phyloP scores from a whole-genome alignment of 108 stramenopile genomes.

The Skeletonema potamos region DNA sequence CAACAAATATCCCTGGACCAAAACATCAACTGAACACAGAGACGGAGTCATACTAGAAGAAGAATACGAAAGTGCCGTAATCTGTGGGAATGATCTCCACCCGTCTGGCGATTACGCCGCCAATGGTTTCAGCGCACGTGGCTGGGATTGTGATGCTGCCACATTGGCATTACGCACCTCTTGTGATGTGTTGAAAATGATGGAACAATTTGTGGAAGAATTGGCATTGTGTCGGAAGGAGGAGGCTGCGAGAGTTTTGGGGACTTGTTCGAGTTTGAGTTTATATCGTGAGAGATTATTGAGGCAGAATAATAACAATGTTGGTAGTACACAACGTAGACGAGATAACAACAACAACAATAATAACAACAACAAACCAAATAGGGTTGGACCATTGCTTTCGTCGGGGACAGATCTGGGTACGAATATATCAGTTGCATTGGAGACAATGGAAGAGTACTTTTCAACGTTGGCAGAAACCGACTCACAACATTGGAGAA shows the following conservation, averaged over 20 bases:
- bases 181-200: slow-evolving; percentile 7
- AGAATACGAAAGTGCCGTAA: slow-evolving; percentile 58
- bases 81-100: slow-evolving; percentile 60
- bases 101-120: slow-evolving; percentile 41
- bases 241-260: slow-evolving; percentile 9
- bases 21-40: slow-evolving; percentile 1
- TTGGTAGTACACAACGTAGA: not conserved
- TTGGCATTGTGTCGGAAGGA: slow-evolving; percentile 11
- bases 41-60: slow-evolving; percentile 19
- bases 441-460: slow-evolving; percentile 57
- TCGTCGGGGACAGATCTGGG: slow-evolving; percentile 3
- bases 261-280: slow-evolving; percentile 9
- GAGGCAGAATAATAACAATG: not conserved
- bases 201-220: slow-evolving; percentile 15
- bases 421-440: slow-evolving; percentile 27
- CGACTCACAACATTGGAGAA: slow-evolving; percentile 48
- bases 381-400: slow-evolving; percentile 44
- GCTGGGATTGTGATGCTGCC: slow-evolving; percentile 32
- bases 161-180: slow-evolving; percentile 12
- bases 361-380: not conserved
- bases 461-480: slow-evolving; percentile 38
- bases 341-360: not conserved
- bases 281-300: not conserved
- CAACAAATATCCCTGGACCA: slow-evolving; percentile 36
- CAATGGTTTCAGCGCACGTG: slow-evolving; percentile 64